phyloP scores from a whole-genome alignment of 805 yeast genomes.

The Yamadazyma kitorensis region DNA sequence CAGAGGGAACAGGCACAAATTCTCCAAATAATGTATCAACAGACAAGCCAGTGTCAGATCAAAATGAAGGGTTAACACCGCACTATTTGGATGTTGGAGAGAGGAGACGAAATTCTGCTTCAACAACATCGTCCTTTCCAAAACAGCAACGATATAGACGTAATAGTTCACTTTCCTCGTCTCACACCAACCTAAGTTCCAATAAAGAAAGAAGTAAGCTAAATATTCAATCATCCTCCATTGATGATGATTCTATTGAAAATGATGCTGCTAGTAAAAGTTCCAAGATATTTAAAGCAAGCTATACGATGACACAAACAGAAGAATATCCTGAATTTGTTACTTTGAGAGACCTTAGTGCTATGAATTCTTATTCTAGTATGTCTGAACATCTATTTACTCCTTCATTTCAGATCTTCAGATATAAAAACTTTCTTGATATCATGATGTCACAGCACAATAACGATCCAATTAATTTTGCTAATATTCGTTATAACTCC shows the following conservation, averaged over 20 bases:
- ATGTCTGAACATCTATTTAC: slow-evolving; percentile 20
- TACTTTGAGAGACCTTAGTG: slow-evolving; percentile 19
- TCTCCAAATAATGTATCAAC: neutral
- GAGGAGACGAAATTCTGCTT: slow-evolving; percentile 9
- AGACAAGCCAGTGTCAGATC: neutral
- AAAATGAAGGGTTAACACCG: too few species aligned
- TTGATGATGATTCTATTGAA: slow-evolving; percentile 5
- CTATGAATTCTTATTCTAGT: slow-evolving; percentile 24
- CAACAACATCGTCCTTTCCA: slow-evolving; percentile 8
- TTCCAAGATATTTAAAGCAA: slow-evolving; percentile 14
- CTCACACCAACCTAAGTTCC: slow-evolving; percentile 10
- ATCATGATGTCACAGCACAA: slow-evolving; percentile 27
- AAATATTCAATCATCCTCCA: neutral
- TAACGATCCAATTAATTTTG: slow-evolving; percentile 38
- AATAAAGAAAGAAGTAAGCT: slow-evolving; percentile 7
- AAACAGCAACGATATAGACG: slow-evolving; percentile 11
- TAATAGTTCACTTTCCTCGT: slow-evolving; percentile 19
- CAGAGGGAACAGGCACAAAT: neutral
- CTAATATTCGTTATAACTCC: slow-evolving; percentile 19
- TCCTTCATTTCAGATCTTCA: slow-evolving; percentile 27
- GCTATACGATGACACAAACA: slow-evolving; percentile 10
- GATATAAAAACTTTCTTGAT: slow-evolving; percentile 32
- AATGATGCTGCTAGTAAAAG: slow-evolving; percentile 3
- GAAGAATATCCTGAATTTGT: slow-evolving; percentile 11
- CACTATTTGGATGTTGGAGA: too few species aligned